A percentile compares a stretch with the other conserved stretches of the same genome.
Conservation (phyloP, 495 filamentous ascomycete species). For the Pseudomonodictys pantanalensis region DNA sequence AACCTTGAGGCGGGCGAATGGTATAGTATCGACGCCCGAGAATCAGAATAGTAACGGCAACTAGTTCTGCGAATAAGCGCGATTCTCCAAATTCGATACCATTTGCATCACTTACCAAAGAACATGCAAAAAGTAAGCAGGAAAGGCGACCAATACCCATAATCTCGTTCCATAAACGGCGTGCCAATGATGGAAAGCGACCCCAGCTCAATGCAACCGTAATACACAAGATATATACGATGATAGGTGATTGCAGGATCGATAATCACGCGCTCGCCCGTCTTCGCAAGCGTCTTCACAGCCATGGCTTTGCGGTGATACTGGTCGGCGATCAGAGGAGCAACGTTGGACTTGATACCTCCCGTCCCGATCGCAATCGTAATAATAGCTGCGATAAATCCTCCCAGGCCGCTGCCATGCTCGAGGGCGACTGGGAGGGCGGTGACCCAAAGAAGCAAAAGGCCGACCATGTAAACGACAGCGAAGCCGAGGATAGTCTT, state of each 20-base stretch:
- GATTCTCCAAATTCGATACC: too few relatives aligned
- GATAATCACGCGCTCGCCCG: slow-evolving; percentile 71
- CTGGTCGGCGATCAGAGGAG: slow-evolving; percentile 71
- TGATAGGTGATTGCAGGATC: slow-evolving; percentile 73
- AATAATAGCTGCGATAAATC: slow-evolving; percentile 44
- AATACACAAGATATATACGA: slow-evolving; percentile 66
- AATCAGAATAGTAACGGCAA: slow-evolving; percentile 53
- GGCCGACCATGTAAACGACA: slow-evolving; percentile 44
- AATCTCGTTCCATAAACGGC: slow-evolving; percentile 62
- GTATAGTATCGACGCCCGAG: slow-evolving; percentile 58
- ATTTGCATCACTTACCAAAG: too few relatives aligned
- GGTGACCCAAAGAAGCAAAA: slow-evolving; percentile 43
- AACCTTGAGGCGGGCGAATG: slow-evolving; percentile 61
- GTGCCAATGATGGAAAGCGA: slow-evolving; percentile 62
- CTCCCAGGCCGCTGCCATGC: slow-evolving; percentile 35
- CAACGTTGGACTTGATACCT: slow-evolving; percentile 73
- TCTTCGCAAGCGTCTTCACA: slow-evolving; percentile 48
- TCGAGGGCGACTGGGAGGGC: slow-evolving; percentile 38
- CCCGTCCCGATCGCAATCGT: slow-evolving; percentile 63
- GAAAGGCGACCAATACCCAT: slow-evolving; percentile 74
- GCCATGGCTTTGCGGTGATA: slow-evolving; percentile 63
- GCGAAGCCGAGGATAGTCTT: slow-evolving; percentile 64
- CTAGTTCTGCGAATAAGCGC: too few relatives aligned
- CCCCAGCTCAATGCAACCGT: slow-evolving; percentile 75
- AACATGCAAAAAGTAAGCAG: slow-evolving; percentile 66